Conservation (phyloP, 2,329 filamentous ascomycete species). For the Ophiobolus disseminans region DNA sequence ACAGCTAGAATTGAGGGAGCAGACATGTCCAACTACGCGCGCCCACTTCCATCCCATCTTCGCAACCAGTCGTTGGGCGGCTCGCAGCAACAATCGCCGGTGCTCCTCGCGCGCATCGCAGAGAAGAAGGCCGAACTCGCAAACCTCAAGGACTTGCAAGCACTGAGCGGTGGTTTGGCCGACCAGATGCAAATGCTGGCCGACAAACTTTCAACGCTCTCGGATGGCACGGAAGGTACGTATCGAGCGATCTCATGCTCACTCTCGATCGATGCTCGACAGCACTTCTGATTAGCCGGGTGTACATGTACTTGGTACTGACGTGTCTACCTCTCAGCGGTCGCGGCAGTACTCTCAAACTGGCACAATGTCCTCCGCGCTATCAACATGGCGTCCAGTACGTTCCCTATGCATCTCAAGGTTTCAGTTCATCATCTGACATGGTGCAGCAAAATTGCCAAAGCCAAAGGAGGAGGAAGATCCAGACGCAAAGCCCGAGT, state of each 20-base stretch:
- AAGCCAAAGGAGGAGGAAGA: slow-evolving; percentile 61
- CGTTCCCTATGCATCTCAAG: slow-evolving; percentile 38
- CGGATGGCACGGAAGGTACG: slow-evolving; percentile 80
- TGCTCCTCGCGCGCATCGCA: slow-evolving; percentile 76
- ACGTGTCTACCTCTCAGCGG: slow-evolving; percentile 60
- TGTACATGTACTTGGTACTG: slow-evolving; percentile 16
- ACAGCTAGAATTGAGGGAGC: not conserved
- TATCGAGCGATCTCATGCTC: slow-evolving; percentile 2
- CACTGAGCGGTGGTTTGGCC: slow-evolving; percentile 79
- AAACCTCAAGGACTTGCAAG: slow-evolving; percentile 76
- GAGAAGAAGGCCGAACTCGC: slow-evolving; percentile 87
- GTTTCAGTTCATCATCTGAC: slow-evolving; percentile 18
- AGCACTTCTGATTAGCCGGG: not conserved
- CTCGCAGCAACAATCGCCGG: slow-evolving; percentile 67
- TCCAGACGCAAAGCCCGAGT: slow-evolving; percentile 48
- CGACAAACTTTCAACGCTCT: slow-evolving; percentile 77
- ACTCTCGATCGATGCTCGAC: not conserved
- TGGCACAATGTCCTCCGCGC: slow-evolving; percentile 87
- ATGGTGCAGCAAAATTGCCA: slow-evolving; percentile 69
- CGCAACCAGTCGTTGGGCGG: slow-evolving; percentile 56
- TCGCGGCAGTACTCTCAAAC: slow-evolving; percentile 83
- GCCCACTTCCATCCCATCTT: slow-evolving; percentile 68
- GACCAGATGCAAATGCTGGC: slow-evolving; percentile 83
- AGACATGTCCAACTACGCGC: slow-evolving; percentile 51
- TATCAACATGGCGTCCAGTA: slow-evolving; percentile 86